Conservation (phyloP, 306 rosid species). For the Alnus rubra region DNA sequence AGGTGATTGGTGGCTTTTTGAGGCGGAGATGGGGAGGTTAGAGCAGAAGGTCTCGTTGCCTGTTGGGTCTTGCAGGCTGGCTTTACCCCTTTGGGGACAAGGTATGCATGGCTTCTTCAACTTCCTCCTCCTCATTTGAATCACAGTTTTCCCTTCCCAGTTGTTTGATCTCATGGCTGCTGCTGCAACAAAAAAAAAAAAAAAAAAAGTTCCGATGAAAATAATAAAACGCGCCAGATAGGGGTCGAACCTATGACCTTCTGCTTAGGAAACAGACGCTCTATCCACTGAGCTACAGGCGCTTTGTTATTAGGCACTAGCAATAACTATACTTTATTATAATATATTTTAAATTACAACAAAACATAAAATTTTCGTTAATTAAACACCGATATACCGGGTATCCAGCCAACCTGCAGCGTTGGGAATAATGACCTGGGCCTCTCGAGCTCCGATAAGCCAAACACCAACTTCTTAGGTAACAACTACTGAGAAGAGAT, state of each 20-base stretch:
- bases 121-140: not conserved
- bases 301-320: not conserved
- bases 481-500: too few relatives aligned
- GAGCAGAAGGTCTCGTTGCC: conserved; percentile 78
- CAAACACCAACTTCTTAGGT: too few relatives aligned
- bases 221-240: conserved; percentile 43
- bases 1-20: conserved; percentile 84
- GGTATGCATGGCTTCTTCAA: conserved; percentile 39
- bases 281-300: conserved; percentile 81
- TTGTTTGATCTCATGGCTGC: not conserved
- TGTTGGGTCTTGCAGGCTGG: conserved; percentile 74
- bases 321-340: too few relatives aligned
- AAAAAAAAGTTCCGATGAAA: not conserved
- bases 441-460: too few relatives aligned
- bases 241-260: conserved; percentile 70
- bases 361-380: too few relatives aligned
- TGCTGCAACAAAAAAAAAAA: too few relatives aligned
- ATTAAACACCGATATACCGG: too few relatives aligned
- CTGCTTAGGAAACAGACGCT: conserved; percentile 79
- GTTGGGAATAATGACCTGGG: too few relatives aligned
- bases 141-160: conserved; percentile 10
- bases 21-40: conserved; percentile 49
- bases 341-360: too few relatives aligned
- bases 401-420: too few relatives aligned
- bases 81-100: conserved; percentile 94